Conservation (phyloP, 805 yeast species). For the Metschnikowia sp. region DNA sequence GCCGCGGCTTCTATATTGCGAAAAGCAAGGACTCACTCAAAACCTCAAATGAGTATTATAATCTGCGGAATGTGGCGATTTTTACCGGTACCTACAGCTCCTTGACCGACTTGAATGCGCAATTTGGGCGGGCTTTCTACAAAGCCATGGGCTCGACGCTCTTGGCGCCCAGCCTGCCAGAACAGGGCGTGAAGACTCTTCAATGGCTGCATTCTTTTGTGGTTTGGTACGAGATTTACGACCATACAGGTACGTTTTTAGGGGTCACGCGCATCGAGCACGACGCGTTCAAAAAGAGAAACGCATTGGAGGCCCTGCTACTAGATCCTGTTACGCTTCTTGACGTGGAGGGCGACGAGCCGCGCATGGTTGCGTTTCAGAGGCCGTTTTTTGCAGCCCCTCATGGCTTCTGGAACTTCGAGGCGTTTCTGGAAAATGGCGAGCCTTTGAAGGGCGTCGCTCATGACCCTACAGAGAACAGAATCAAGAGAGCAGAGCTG, state of each 20-base stretch:
- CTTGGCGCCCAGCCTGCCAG: constrained; percentile 23
- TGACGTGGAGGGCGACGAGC: constrained; percentile 30
- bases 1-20: constrained; percentile 30
- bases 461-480: neutral
- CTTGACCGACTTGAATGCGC: constrained; percentile 15
- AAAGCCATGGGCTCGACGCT: constrained; percentile 23
- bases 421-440: constrained; percentile 12
- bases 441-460: neutral
- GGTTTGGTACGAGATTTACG: constrained; percentile 38
- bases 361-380: constrained; percentile 14
- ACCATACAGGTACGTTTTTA: constrained; percentile 29
- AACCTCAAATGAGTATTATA: constrained; percentile 20
- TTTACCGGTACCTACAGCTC: constrained; percentile 19
- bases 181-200: neutral
- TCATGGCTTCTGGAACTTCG: constrained; percentile 27
- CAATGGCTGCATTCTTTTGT: constrained; percentile 21
- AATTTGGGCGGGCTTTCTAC: constrained; percentile 22
- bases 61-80: constrained; percentile 22
- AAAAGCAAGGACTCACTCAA: constrained; percentile 11
- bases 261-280: constrained; percentile 24
- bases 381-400: constrained; percentile 23
- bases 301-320: constrained; percentile 19
- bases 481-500: neutral
- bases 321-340: constrained; percentile 30
- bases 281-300: constrained; percentile 19